phyloP scores from a whole-genome alignment of 2,329 filamentous ascomycete genomes.

The Aspergillus puulaauensis region DNA sequence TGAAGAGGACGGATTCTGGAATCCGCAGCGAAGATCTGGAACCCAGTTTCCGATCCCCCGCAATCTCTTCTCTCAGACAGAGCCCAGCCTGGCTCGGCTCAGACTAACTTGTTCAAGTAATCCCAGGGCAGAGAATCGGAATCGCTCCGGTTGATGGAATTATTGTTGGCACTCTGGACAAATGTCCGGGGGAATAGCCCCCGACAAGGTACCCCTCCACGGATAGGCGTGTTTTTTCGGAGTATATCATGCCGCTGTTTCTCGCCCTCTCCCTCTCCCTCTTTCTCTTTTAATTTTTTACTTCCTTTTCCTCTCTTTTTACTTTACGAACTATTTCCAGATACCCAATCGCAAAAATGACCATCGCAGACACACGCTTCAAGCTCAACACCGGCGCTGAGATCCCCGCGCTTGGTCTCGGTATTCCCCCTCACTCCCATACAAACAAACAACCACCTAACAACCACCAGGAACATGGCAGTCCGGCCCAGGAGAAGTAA shows the following conservation, averaged over 20 bases:
- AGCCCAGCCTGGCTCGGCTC: neutral
- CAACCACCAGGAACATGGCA: slow-evolving; percentile 61
- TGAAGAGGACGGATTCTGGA: slow-evolving; percentile 27
- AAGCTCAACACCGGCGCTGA: slow-evolving; percentile 64
- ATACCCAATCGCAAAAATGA: neutral
- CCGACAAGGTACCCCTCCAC: neutral
- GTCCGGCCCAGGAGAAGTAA: slow-evolving; percentile 58
- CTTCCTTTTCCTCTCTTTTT: neutral
- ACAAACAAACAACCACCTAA: neutral
- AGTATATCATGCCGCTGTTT: slow-evolving; percentile 1
- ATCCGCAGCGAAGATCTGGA: slow-evolving; percentile 27
- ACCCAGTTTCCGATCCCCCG: slow-evolving; percentile 26
- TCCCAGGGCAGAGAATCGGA: neutral
- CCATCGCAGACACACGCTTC: slow-evolving; percentile 50
- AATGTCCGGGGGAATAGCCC: slow-evolving; percentile 1
- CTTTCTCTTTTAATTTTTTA: neutral
- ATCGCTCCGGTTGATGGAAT: slow-evolving; percentile 10
- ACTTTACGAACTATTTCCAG: neutral
- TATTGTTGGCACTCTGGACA: neutral
- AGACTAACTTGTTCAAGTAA: neutral
- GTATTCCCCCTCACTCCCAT: slow-evolving; percentile 34
- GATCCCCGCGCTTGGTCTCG: slow-evolving; percentile 65
- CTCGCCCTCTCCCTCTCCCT: neutral
- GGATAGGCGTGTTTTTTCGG: neutral
- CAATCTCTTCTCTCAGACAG: neutral